These are phyloP conservation scores for Ogataea minuta DNA, from an alignment of 805 yeast species.

Conservation along the genomic window DNA sequence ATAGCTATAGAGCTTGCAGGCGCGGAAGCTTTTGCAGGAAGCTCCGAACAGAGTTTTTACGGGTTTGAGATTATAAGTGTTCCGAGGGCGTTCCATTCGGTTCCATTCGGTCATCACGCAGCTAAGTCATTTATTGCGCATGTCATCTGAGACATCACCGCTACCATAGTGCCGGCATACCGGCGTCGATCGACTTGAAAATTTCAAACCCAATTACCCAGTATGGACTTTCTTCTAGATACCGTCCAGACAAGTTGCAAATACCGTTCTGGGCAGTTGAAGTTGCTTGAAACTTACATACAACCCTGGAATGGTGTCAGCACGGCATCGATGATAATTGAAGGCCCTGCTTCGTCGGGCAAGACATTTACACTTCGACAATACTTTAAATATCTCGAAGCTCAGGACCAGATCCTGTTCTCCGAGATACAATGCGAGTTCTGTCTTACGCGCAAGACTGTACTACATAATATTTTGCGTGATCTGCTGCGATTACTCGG, in stretches of 20 bases:
- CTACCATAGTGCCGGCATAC: not conserved
- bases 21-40: too few relatives aligned
- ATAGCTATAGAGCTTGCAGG: too few relatives aligned
- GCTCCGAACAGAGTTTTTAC: too few relatives aligned
- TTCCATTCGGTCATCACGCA: too few relatives aligned
- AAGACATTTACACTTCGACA: constrained; percentile 40
- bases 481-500: constrained; percentile 21
- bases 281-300: constrained; percentile 37
- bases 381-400: constrained; percentile 30
- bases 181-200: constrained; percentile 1
- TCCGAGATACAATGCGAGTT: constrained; percentile 45
- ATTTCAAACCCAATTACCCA: not conserved
- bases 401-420: constrained; percentile 21
- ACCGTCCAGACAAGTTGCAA: constrained; percentile 10
- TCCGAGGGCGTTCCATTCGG: too few relatives aligned
- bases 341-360: constrained; percentile 50
- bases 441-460: constrained; percentile 39
- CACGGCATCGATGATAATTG: constrained; percentile 41
- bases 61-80: too few relatives aligned
- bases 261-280: constrained; percentile 37
- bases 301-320: constrained; percentile 29
- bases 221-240: constrained; percentile 3
- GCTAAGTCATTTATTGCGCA: too few relatives aligned
- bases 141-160: not conserved
- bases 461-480: constrained; percentile 42